phyloP scores from a whole-genome alignment of 2,329 filamentous ascomycete genomes.

The Monilinia polystroma region DNA sequence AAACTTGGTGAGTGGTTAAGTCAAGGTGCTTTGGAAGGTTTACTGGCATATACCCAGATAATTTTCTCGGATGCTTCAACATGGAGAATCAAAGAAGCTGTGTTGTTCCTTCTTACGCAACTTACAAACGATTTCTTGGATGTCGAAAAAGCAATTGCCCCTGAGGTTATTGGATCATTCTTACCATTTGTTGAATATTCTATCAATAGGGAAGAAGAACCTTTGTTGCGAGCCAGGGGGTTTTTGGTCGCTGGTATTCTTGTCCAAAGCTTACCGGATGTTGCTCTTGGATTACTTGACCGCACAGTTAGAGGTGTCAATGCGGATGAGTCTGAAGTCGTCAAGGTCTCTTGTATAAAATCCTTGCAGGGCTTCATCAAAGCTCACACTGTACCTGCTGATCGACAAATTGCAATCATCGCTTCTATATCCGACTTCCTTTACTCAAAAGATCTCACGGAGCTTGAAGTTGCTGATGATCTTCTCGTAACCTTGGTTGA shows the following conservation, averaged over 20 bases:
- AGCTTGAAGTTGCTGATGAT: conserved; percentile 87
- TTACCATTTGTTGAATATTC: conserved; percentile 78
- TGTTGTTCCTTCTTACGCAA: conserved; percentile 82
- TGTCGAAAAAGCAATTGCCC: conserved; percentile 66
- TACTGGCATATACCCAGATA: conserved; percentile 72
- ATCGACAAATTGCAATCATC: conserved; percentile 61
- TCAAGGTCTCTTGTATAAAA: conserved; percentile 89
- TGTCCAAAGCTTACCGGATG: conserved; percentile 63
- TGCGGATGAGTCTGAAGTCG: conserved; percentile 76
- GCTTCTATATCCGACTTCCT: conserved; percentile 69
- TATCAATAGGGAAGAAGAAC: conserved; percentile 65
- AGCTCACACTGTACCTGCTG: conserved; percentile 49
- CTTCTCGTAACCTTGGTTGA: conserved; percentile 87
- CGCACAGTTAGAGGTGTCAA: conserved; percentile 73
- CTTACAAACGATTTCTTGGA: conserved; percentile 82
- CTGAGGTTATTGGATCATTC: conserved; percentile 69
- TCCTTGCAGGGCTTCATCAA: conserved; percentile 69
- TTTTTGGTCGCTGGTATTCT: conserved; percentile 83
- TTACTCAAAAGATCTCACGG: conserved; percentile 73
- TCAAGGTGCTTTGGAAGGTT: conserved; percentile 70
- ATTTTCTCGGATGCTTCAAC: conserved; percentile 60
- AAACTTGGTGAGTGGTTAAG: conserved; percentile 91
- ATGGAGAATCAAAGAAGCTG: conserved; percentile 72
- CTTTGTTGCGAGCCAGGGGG: conserved; percentile 80
- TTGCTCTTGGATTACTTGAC: conserved; percentile 64